Evolutionary conservation across 441 rosid genomes (phyloP).

Genomic region (Erodium moschatum): DNA sequence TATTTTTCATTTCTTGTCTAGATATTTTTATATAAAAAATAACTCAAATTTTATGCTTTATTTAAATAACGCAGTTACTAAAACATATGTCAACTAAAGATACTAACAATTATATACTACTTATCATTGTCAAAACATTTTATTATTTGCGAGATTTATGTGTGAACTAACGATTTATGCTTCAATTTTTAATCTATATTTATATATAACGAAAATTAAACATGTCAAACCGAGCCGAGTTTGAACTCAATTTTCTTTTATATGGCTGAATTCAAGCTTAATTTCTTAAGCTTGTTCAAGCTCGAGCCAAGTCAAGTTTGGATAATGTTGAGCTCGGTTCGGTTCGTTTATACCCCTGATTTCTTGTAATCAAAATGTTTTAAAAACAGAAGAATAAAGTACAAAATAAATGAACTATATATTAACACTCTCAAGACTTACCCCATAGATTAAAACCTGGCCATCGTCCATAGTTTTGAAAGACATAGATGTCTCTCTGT

Average conservation of each 20-base stretch:
- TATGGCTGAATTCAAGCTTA: neutral
- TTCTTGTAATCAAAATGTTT: neutral
- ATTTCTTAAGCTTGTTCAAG: neutral
- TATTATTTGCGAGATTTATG: neutral
- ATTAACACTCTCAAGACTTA: conserved; percentile 26
- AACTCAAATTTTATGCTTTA: too few relatives aligned
- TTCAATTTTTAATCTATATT: neutral
- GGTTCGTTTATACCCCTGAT: neutral
- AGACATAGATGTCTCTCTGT: conserved; percentile 88
- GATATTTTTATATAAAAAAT: too few relatives aligned
- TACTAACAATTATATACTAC: neutral
- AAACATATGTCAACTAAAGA: neutral
- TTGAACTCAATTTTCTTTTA: neutral
- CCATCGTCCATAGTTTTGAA: conserved; percentile 99
- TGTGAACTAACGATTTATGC: neutral
- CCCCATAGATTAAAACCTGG: conserved; percentile 77
- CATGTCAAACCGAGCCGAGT: neutral
- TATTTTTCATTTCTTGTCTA: too few relatives aligned
- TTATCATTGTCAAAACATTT: neutral
- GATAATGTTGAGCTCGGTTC: neutral
- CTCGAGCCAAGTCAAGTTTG: neutral
- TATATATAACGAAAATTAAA: neutral
- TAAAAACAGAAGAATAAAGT: neutral
- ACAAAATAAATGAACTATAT: neutral
- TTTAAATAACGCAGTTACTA: too few relatives aligned